phyloP scores from a whole-genome alignment of 2,329 filamentous ascomycete genomes.

The Colletotrichum phormii region DNA sequence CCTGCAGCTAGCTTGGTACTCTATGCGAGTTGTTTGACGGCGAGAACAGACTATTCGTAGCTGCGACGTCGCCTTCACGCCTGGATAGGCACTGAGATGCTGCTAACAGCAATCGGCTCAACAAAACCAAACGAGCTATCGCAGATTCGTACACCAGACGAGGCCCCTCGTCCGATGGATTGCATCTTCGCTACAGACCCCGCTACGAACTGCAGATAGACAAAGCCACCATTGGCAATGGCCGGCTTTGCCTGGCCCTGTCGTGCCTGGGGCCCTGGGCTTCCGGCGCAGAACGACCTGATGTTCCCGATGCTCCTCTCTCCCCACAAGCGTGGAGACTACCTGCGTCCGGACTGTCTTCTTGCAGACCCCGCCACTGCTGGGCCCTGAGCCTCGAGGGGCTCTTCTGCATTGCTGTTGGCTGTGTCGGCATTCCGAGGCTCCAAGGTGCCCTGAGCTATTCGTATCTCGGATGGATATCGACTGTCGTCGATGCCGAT shows the following conservation, averaged over 20 bases:
- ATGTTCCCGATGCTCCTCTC: slow-evolving; percentile 27
- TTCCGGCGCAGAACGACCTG: slow-evolving; percentile 11
- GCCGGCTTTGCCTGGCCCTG: neutral
- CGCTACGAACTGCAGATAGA: slow-evolving; percentile 28
- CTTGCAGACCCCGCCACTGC: slow-evolving; percentile 33
- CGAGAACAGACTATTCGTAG: neutral
- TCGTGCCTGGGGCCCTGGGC: neutral
- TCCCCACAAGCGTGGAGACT: slow-evolving; percentile 32
- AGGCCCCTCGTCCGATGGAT: slow-evolving; percentile 5
- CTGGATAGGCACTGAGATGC: neutral
- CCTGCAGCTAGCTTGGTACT: slow-evolving; percentile 13
- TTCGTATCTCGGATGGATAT: neutral
- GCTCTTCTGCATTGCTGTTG: slow-evolving; percentile 19
- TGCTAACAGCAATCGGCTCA: slow-evolving; percentile 23
- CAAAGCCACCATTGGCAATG: slow-evolving; percentile 29
- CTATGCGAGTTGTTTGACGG: slow-evolving; percentile 8
- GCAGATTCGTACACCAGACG: slow-evolving; percentile 2
- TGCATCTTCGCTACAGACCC: slow-evolving; percentile 5
- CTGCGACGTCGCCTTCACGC: slow-evolving; percentile 13
- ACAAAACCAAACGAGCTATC: slow-evolving; percentile 13
- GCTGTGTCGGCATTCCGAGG: slow-evolving; percentile 10
- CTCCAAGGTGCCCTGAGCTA: neutral
- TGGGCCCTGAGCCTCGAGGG: slow-evolving; percentile 22
- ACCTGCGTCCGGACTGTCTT: slow-evolving; percentile 35
- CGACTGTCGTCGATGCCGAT: slow-evolving; percentile 12